Evolutionary conservation across 108 stramenopile genomes (phyloP).

Genomic region (Fistulifera pelliculosa): DNA sequence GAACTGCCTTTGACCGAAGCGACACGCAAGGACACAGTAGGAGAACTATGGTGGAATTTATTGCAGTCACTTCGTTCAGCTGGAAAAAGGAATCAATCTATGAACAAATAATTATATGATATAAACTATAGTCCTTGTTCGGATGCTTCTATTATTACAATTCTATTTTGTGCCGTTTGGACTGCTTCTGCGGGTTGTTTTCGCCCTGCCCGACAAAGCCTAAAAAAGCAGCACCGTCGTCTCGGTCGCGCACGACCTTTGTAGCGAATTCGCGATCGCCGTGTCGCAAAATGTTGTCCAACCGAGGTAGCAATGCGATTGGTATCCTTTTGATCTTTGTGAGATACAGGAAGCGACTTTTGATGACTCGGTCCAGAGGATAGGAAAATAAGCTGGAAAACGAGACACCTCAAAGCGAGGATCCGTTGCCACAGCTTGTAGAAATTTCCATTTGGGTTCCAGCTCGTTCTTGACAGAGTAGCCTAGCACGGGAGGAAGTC

Average conservation of each 20-base stretch:
- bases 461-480: constrained; percentile 68
- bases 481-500: constrained; percentile 62
- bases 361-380: constrained; percentile 62
- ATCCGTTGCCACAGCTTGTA: constrained; percentile 40
- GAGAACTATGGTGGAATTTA: no score
- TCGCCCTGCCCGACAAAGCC: no score
- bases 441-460: constrained; percentile 69
- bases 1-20: no score
- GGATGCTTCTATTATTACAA: no score
- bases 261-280: constrained; percentile 70
- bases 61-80: no score
- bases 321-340: constrained; percentile 41
- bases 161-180: no score
- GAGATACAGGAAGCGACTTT: constrained; percentile 61
- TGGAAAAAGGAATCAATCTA: no score
- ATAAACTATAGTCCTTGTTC: no score
- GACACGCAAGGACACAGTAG: no score
- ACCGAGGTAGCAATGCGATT: constrained; percentile 32
- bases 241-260: constrained; percentile 46
- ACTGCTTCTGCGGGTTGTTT: no score
- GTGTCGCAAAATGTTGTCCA: constrained; percentile 56
- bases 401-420: constrained; percentile 51
- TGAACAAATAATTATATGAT: no score
- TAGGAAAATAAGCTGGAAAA: constrained; percentile 82
- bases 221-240: constrained; percentile 37